Conservation (phyloP, 2,329 filamentous ascomycete genomes). For the Talaromyces piceae region DNA sequence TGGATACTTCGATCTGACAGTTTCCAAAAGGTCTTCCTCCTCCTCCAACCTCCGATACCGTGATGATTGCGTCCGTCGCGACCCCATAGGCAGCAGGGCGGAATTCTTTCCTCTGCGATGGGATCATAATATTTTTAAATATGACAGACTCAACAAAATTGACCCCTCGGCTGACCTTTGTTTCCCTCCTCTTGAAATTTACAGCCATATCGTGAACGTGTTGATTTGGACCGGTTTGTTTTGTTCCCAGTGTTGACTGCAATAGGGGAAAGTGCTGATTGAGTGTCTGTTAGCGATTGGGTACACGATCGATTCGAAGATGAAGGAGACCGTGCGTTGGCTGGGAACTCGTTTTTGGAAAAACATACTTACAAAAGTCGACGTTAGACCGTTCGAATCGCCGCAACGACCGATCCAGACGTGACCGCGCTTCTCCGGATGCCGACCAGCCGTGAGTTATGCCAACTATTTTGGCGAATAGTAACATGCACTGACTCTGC, state of each 20-base stretch:
- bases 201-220: conserved; percentile 40
- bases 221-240: conserved; percentile 40
- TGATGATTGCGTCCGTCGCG: conserved; percentile 20
- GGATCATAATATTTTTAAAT: conserved; percentile 23
- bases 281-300: conserved; percentile 61
- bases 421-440: conserved; percentile 29
- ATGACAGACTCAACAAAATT: conserved; percentile 12
- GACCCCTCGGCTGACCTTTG: conserved; percentile 41
- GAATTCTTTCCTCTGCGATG: background rate
- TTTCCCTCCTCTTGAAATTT: conserved; percentile 25
- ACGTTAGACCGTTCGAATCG: conserved; percentile 35
- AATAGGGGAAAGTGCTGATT: conserved; percentile 13
- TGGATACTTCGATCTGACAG: conserved; percentile 13
- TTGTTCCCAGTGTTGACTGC: conserved; percentile 2
- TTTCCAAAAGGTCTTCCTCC: conserved; percentile 36
- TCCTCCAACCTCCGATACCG: conserved; percentile 29
- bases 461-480: background rate
- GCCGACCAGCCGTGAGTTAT: conserved; percentile 28
- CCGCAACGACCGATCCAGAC: conserved; percentile 33
- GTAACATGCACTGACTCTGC: conserved; percentile 32
- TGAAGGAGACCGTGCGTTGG: conserved; percentile 47
- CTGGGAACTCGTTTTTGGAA: too few relatives aligned
- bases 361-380: conserved; percentile 17
- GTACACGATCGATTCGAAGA: conserved; percentile 87
- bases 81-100: background rate